These are phyloP conservation scores for Candida succiphila DNA, from an alignment of 805 yeast genomes.

Conservation along the genomic window DNA sequence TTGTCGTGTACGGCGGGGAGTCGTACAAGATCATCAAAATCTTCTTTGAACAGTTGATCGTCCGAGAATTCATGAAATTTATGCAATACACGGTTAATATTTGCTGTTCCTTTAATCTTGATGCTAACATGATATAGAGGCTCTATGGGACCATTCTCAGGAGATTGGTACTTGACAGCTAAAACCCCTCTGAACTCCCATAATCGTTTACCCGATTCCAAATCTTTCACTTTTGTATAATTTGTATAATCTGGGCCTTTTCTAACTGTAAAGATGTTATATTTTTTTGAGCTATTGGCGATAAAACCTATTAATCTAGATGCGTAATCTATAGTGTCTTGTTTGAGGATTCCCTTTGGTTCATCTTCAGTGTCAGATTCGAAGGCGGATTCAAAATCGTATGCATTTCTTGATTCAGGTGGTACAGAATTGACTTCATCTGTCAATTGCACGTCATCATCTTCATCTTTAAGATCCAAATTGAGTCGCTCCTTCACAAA, in stretches of 20 bases:
- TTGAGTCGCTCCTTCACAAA: constrained; percentile 16
- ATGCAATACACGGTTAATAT: constrained; percentile 10
- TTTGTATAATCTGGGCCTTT: constrained; percentile 15
- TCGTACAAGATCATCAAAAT: constrained; percentile 12
- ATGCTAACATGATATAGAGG: constrained; percentile 18
- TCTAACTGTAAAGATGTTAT: constrained; percentile 24
- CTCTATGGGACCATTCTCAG: constrained; percentile 1
- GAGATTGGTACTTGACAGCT: constrained; percentile 3
- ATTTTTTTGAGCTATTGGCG: constrained; percentile 9
- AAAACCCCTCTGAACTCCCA: constrained; percentile 17
- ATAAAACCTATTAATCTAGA: constrained; percentile 11
- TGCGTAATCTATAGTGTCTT: constrained; percentile 27
- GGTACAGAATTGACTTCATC: background rate
- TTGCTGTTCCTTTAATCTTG: constrained; percentile 15
- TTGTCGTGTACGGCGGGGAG: constrained; percentile 6
- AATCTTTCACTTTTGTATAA: constrained; percentile 4
- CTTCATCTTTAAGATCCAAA: background rate
- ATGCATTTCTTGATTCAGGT: background rate
- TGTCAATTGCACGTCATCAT: background rate
- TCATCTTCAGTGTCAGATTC: background rate
- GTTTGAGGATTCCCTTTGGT: constrained; percentile 17
- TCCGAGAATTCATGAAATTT: constrained; percentile 18
- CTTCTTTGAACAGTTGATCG: constrained; percentile 15
- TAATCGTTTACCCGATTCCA: constrained; percentile 4
- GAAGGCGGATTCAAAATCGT: too few species aligned